A percentile compares a stretch with the other conserved stretches of the same genome.
Conservation (phyloP, 2,329 filamentous ascomycete genomes). For the Graphiopsis chlorocephala region DNA sequence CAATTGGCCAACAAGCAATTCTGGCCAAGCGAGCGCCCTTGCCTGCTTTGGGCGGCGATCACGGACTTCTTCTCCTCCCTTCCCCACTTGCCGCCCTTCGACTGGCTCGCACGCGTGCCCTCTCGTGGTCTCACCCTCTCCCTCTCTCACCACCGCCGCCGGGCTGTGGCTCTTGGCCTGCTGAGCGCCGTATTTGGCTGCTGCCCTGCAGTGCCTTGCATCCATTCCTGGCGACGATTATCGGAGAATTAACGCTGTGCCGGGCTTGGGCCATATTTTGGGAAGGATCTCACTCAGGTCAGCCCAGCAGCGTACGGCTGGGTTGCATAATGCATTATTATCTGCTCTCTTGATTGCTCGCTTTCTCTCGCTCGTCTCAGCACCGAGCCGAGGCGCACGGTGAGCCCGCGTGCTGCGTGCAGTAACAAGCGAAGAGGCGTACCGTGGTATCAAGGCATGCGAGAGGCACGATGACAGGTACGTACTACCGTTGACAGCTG, state of each 20-base stretch:
- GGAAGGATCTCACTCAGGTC: slow-evolving; percentile 5
- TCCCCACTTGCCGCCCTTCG: not conserved
- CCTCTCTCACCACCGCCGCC: not conserved
- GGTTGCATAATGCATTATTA: not conserved
- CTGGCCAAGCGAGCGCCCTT: not conserved
- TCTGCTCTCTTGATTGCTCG: not conserved
- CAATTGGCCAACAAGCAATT: not conserved
- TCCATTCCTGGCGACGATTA: slow-evolving; percentile 16
- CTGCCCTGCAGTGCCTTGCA: slow-evolving; percentile 7
- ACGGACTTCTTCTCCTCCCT: not conserved
- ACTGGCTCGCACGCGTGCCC: not conserved
- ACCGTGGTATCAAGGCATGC: not conserved
- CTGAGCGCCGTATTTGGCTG: not conserved
- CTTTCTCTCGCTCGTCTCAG: not conserved
- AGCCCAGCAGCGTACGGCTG: slow-evolving; percentile 10
- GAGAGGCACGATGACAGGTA: not conserved
- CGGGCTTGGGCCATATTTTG: slow-evolving; percentile 1
- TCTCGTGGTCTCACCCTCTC: not conserved
- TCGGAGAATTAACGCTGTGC: slow-evolving; percentile 16
- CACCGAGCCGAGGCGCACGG: slow-evolving; percentile 3
- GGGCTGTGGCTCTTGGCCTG: slow-evolving; percentile 7
- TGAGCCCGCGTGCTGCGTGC: not conserved
- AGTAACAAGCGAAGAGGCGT: not conserved
- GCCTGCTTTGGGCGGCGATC: not conserved
- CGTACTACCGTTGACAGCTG: slow-evolving; percentile 13